Conservation (phyloP, 192 early-diverging fungal species). For the Pilobolus umbonatus region DNA sequence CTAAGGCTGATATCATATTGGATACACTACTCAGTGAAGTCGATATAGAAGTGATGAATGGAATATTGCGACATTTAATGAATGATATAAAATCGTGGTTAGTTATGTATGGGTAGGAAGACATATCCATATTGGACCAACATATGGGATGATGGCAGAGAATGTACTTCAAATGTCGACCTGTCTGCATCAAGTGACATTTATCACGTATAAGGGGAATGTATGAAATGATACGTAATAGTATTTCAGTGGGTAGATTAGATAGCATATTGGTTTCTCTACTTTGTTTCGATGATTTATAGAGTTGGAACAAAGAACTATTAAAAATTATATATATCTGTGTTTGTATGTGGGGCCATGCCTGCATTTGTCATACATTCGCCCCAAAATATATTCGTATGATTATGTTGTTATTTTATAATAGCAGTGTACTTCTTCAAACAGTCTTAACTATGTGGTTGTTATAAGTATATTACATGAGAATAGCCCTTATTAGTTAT, state of each 20-base stretch:
- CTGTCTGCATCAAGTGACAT: constrained; percentile 4
- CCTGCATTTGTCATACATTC: too few relatives aligned
- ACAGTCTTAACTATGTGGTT: too few relatives aligned
- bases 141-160: constrained; percentile 10
- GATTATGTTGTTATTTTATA: too few relatives aligned
- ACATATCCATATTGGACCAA: constrained; percentile 24
- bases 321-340: background rate
- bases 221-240: constrained; percentile 16
- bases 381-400: too few relatives aligned
- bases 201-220: constrained; percentile 18
- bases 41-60: background rate
- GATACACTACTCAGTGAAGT: background rate
- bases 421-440: background rate
- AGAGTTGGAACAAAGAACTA: background rate
- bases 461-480: too few relatives aligned
- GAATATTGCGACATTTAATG: constrained; percentile 11
- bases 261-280: too few relatives aligned
- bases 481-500: too few relatives aligned
- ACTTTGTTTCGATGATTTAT: too few relatives aligned
- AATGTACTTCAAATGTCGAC: constrained; percentile 10
- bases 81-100: constrained; percentile 10
- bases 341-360: background rate
- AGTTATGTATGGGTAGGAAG: constrained; percentile 15
- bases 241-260: constrained; percentile 22
- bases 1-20: background rate